Evolutionary conservation across 192 early-diverging fungal genomes (phyloP).

Genomic region (Coemansia sp.): DNA sequence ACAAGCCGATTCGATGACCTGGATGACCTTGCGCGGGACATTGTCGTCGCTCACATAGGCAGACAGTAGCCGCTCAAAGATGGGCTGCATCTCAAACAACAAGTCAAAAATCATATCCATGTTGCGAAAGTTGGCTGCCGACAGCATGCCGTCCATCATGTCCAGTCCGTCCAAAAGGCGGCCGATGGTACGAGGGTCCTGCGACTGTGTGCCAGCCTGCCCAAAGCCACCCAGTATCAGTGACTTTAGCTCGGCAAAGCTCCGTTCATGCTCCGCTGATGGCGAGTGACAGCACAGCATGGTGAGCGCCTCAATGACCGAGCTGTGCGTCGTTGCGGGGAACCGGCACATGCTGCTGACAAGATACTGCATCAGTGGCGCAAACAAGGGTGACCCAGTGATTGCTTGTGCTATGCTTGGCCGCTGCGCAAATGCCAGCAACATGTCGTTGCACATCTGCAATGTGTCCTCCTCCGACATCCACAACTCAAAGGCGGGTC

Average conservation of each 20-base stretch:
- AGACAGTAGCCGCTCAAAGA: conserved; percentile 29
- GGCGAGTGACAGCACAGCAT: conserved; percentile 37
- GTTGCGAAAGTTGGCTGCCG: conserved; percentile 40
- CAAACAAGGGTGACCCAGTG: conserved; percentile 24
- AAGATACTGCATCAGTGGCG: conserved; percentile 30
- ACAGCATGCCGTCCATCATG: conserved; percentile 51
- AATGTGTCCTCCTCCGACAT: conserved; percentile 43
- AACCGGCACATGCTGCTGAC: conserved; percentile 31
- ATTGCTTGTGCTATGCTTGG: conserved; percentile 32
- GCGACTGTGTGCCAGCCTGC: conserved; percentile 8
- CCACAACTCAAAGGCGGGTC: conserved; percentile 41
- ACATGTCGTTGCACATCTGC: conserved; percentile 41
- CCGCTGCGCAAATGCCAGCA: conserved; percentile 35
- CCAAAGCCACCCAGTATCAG: conserved; percentile 21
- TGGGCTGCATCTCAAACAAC: conserved; percentile 40
- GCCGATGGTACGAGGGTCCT: conserved; percentile 26
- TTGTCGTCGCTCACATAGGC: conserved; percentile 26
- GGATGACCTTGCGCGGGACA: conserved; percentile 25
- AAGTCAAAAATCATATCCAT: conserved; percentile 42
- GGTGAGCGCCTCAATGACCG: conserved; percentile 39
- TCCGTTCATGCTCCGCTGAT: conserved; percentile 19
- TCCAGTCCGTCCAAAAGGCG: conserved; percentile 43
- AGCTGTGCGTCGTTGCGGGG: conserved; percentile 46
- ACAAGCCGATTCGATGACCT: conserved; percentile 38
- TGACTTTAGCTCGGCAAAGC: conserved; percentile 33